phyloP scores from a whole-genome alignment of 768 basidiomycete species.

The Hygrophorus russula region DNA sequence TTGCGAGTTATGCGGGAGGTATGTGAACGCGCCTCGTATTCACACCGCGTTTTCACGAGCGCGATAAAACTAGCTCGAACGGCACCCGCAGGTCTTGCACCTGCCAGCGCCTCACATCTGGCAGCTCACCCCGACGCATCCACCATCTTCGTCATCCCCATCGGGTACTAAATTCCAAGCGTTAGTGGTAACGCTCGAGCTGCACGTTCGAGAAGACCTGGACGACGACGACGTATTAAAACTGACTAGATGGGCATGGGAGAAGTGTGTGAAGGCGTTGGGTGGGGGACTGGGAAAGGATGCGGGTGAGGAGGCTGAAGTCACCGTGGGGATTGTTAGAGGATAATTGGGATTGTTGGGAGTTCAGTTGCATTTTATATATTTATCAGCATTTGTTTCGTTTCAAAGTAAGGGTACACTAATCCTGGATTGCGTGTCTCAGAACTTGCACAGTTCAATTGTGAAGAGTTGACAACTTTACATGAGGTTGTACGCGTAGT shows the following conservation, averaged over 20 bases:
- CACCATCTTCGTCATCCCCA: constrained; percentile 8
- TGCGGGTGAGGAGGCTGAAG: constrained; percentile 40
- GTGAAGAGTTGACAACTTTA: too few relatives aligned
- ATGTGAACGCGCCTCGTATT: constrained; percentile 11
- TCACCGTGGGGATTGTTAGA: constrained; percentile 65
- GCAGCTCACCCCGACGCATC: constrained; percentile 55
- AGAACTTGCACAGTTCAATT: too few relatives aligned
- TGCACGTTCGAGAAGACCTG: constrained; percentile 60
- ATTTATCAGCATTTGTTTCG: too few relatives aligned
- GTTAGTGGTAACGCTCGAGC: constrained; percentile 68
- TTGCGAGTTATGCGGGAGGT: constrained; percentile 77
- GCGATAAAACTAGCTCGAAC: constrained; percentile 65
- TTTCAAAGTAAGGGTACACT: too few relatives aligned
- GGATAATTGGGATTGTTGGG: constrained; percentile 24
- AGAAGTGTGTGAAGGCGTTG: constrained; percentile 44
- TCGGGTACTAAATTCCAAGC: constrained; percentile 4
- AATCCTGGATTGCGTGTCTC: too few relatives aligned
- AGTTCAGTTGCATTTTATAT: too few relatives aligned
- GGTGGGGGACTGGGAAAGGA: constrained; percentile 21
- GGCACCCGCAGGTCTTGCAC: constrained; percentile 74
- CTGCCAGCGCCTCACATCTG: constrained; percentile 82
- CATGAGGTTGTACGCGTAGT: too few relatives aligned
- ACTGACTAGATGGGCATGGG: constrained; percentile 71
- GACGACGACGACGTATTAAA: constrained; percentile 60
- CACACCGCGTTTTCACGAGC: too few relatives aligned